A percentile compares a stretch with the other conserved stretches of the same genome.
These are phyloP conservation scores for Akebia trifoliata DNA, from an alignment of 164 flowering plant genomes.

Conservation along the genomic window DNA sequence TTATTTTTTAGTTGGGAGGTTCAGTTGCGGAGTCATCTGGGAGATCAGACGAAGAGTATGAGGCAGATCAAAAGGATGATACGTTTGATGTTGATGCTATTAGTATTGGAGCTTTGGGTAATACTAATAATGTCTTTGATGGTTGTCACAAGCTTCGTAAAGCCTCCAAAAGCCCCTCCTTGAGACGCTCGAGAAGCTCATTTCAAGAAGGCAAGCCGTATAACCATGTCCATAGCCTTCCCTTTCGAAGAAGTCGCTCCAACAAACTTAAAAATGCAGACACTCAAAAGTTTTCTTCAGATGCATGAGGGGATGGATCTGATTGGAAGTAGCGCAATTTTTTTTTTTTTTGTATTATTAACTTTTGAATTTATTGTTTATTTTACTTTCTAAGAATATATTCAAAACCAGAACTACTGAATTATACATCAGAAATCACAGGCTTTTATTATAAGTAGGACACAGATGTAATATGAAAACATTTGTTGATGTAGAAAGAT, in stretches of 20 bases:
- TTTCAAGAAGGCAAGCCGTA: no score
- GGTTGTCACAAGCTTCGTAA: background rate
- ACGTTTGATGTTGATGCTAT: slow-evolving; percentile 25
- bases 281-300: background rate
- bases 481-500: no score
- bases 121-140: background rate
- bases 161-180: slow-evolving; percentile 9
- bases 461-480: no score
- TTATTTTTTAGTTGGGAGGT: slow-evolving; percentile 35
- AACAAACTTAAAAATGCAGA: slow-evolving; percentile 3
- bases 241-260: slow-evolving; percentile 6
- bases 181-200: slow-evolving; percentile 11
- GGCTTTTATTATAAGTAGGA: no score
- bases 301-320: background rate
- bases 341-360: no score
- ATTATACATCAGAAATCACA: no score
- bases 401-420: no score
- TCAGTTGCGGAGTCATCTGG: slow-evolving; percentile 58
- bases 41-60: slow-evolving; percentile 60
- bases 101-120: slow-evolving; percentile 14
- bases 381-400: no score
- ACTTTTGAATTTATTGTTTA: no score
- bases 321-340: no score
- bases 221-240: no score
- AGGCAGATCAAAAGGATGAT: slow-evolving; percentile 31